Conservation (phyloP, 352 stramenopile genomes). For the Phytophthora citricola region DNA sequence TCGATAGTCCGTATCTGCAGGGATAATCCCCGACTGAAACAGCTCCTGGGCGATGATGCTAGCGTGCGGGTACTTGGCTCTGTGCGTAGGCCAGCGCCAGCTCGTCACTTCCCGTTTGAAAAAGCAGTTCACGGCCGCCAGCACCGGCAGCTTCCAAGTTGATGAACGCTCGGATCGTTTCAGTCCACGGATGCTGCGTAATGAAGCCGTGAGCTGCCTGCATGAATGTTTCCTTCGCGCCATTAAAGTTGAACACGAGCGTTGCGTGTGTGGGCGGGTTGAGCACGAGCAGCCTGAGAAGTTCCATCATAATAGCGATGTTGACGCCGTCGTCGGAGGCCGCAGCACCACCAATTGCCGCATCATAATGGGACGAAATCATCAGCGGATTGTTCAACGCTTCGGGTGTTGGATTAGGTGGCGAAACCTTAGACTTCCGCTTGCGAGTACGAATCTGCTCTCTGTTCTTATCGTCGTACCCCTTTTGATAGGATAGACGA, state of each 20-base stretch:
- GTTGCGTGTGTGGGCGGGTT: constrained; percentile 54
- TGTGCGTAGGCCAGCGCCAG: constrained; percentile 73
- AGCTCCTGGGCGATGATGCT: constrained; percentile 83
- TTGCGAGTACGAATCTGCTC: too few relatives aligned
- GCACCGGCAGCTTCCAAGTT: constrained; percentile 80
- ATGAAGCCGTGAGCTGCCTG: constrained; percentile 84
- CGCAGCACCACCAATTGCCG: constrained; percentile 68
- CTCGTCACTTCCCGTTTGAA: constrained; percentile 82
- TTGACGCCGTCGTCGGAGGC: constrained; percentile 83
- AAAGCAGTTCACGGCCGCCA: constrained; percentile 75
- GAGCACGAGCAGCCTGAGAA: constrained; percentile 55
- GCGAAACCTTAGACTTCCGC: too few relatives aligned
- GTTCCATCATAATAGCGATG: constrained; percentile 83
- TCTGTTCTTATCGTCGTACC: too few relatives aligned
- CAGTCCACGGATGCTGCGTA: constrained; percentile 78
- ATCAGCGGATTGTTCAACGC: constrained; percentile 51
- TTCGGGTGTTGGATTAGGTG: too few relatives aligned
- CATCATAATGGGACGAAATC: constrained; percentile 84
- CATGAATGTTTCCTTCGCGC: constrained; percentile 81
- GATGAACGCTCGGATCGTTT: constrained; percentile 77
- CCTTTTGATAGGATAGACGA: too few relatives aligned
- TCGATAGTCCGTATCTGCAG: constrained; percentile 76
- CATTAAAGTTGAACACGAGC: constrained; percentile 86
- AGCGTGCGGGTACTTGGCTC: constrained; percentile 74
- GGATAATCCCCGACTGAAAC: constrained; percentile 79